Base-by-base conservation (phyloP, 192 early-diverging fungal genomes). In the Backusella luteola region DNA sequence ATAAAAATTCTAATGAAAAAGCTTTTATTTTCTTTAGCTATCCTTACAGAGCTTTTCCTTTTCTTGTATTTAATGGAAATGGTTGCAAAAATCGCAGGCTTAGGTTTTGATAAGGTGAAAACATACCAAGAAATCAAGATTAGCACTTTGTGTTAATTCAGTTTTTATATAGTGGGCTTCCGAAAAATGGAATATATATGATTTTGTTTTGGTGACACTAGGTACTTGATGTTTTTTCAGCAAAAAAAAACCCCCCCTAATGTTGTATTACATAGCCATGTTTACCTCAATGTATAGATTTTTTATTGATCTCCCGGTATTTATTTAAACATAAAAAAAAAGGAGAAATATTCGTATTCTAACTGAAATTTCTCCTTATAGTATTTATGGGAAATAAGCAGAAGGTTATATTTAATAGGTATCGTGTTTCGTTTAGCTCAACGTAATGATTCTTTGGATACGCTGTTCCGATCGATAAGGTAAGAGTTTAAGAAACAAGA, bases 351-450 rank as follows among this genome's bases (percentile, higher is more conserved):
- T 14, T 67, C n/a, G 15, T 44, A 11, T 36, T 35, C 23, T 59
- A 63, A 63, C 23, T 63, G 26, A 63, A 26, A 14, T 2, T 29
- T 63, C 23, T 63, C 26, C n/a, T 29, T n/a, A 38, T 46, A 76
- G 74, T 46, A 41, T 15, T 34, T 19, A 4, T 36, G 67, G n/a
- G 56, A 66, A 19, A 34, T 76, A 21, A 29, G 34, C 29, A 69
- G 75, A 19, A 75, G 66, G n/a, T 9, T 80, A 12, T 32, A 36
- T 15, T 52, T 36, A 29, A 67, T 76, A 19, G 67, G 46, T 29
- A 17, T 80, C 35, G 73, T 69, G 23, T 74, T 80, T 26, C 73
- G 78, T 11, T 56, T 80, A 66, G 73, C 52, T 7, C 73, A 80
- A 17, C 49, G 74, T 36, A 80, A 46, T 35, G 67, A 63, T 12